Conservation (phyloP, 768 basidiomycete genomes). For the Ramaria sp. region DNA sequence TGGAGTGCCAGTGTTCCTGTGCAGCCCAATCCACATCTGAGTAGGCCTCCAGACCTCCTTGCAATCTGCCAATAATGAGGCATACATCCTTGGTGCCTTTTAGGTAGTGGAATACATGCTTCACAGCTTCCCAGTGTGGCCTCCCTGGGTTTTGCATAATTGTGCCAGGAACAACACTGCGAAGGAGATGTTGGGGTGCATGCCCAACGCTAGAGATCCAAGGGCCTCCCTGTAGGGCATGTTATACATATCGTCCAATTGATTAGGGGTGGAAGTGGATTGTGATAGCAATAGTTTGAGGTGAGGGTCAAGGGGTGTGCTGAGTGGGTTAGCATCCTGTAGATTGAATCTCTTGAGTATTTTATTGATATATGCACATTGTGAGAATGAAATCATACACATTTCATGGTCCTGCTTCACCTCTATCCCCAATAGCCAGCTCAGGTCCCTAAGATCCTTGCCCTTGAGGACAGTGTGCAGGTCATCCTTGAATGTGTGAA, state of each 20-base stretch:
- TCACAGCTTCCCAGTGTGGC: slow-evolving; percentile 27
- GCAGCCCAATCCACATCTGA: slow-evolving; percentile 12
- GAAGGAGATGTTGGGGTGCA: no score
- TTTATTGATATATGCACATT: background rate
- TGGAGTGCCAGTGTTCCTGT: slow-evolving; percentile 14
- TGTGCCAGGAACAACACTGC: slow-evolving; percentile 11
- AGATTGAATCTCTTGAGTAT: slow-evolving; percentile 9
- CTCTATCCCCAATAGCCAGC: background rate
- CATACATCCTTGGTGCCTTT: slow-evolving; percentile 21
- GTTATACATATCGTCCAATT: background rate
- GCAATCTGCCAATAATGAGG: background rate
- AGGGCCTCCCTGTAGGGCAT: slow-evolving; percentile 9
- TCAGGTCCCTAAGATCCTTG: background rate
- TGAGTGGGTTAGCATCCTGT: background rate
- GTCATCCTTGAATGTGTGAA: slow-evolving; percentile 18
- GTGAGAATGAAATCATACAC: background rate
- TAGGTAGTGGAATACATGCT: slow-evolving; percentile 30
- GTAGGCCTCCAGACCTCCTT: background rate
- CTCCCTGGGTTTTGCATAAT: slow-evolving; percentile 1
- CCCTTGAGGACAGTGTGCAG: slow-evolving; percentile 12
- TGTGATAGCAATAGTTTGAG: slow-evolving; percentile 7
- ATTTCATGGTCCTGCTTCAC: background rate
- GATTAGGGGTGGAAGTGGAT: background rate
- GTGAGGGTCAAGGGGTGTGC: slow-evolving; percentile 5
- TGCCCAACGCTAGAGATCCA: slow-evolving; percentile 6